These are phyloP conservation scores for Syzygium grande DNA, from an alignment of 345 rosid genomes.

Conservation along the genomic window DNA sequence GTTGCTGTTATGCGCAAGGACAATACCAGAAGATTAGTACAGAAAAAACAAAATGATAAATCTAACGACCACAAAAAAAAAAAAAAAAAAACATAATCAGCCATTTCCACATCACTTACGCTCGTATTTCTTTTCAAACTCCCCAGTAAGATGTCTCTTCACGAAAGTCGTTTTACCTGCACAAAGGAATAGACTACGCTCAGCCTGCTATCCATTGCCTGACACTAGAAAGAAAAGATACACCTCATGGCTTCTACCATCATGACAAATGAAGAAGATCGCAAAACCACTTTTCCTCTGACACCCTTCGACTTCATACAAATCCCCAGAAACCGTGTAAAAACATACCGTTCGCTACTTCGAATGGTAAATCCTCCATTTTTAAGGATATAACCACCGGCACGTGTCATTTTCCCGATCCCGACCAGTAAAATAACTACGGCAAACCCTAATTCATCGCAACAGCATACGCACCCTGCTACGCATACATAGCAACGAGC, in stretches of 20 bases:
- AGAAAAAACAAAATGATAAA: background rate
- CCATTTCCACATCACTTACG: conserved; percentile 34
- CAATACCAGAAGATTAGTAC: background rate
- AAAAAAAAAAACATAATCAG: background rate
- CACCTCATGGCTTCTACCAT: background rate
- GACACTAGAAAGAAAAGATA: background rate
- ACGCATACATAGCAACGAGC: background rate
- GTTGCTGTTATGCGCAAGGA: conserved; percentile 40
- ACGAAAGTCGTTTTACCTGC: conserved; percentile 88
- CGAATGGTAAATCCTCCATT: background rate
- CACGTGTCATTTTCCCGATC: background rate
- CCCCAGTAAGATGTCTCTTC: conserved; percentile 93
- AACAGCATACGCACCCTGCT: fast-evolving
- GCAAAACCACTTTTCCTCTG: background rate
- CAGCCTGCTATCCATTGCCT: background rate
- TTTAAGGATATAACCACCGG: background rate
- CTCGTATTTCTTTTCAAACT: conserved; percentile 93
- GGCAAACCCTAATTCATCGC: background rate
- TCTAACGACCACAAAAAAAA: background rate
- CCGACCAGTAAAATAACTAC: background rate
- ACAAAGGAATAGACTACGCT: background rate
- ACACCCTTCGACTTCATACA: background rate
- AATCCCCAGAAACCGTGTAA: background rate
- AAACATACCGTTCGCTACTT: background rate
- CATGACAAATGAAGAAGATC: background rate